Evolutionary conservation across 345 rosid genomes (phyloP).

Genomic region (Sisymbrium altissimum): DNA sequence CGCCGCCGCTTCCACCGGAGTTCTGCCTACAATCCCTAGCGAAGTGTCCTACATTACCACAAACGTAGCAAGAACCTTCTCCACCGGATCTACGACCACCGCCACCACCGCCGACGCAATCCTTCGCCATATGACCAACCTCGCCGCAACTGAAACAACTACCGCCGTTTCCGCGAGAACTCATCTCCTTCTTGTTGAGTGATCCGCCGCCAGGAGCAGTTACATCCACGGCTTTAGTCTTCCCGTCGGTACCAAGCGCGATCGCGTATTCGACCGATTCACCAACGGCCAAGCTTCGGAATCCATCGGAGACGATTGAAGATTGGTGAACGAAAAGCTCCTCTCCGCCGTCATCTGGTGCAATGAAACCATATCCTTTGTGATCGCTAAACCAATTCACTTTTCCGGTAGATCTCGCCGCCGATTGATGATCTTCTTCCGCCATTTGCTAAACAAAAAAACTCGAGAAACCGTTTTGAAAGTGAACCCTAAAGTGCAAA

Average conservation of each 20-base stretch:
- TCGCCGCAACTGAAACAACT: constrained; percentile 39
- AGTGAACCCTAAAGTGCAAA: constrained; percentile 14
- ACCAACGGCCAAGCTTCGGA: constrained; percentile 47
- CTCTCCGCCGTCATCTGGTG: constrained; percentile 61
- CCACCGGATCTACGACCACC: constrained; percentile 39
- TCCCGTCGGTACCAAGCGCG: constrained; percentile 38
- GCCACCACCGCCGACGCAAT: constrained; percentile 24
- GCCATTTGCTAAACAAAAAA: constrained; percentile 30
- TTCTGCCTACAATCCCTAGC: constrained; percentile 50
- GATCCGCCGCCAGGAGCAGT: constrained; percentile 45
- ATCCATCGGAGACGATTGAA: constrained; percentile 61
- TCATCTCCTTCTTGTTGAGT: constrained; percentile 36
- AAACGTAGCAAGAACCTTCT: constrained; percentile 39
- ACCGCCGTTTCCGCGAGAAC: constrained; percentile 31
- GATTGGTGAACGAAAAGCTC: constrained; percentile 80
- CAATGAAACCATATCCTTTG: constrained; percentile 76
- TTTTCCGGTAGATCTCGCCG: constrained; percentile 50
- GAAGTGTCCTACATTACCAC: constrained; percentile 48
- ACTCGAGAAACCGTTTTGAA: constrained; percentile 29
- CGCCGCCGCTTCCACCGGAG: constrained; percentile 28
- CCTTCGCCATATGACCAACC: constrained; percentile 42
- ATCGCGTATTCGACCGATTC: constrained; percentile 51
- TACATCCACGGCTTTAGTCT: constrained; percentile 50
- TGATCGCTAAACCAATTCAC: constrained; percentile 59
- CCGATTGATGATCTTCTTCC: constrained; percentile 32